Evolutionary conservation across 2,329 filamentous ascomycete genomes (phyloP), one percentile per base, ranked within the genome.

Genomic region (Trichoderma oligosporum): DNA sequence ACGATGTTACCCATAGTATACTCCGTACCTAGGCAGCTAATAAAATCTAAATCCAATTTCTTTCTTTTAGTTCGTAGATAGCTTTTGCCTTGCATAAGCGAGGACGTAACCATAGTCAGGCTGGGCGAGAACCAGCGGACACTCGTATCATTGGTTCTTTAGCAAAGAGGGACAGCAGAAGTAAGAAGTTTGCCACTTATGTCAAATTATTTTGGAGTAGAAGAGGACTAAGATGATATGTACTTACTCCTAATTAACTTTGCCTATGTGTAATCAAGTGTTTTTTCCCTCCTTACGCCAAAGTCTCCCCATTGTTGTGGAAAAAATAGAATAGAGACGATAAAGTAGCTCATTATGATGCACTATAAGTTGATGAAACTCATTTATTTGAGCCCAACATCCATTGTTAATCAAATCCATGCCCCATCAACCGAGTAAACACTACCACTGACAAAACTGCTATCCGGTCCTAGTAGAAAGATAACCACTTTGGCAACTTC

Each of bases 361-460:
- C 14, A 6, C 2, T 33, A n/a, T 2, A 24, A 8, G 12, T 6
- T 9, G 14, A 5, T 8, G 5, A 18, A 24, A 12, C 7, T 35
- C 25, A 25, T 53, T 16, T 5, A 44, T 44, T 25, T 49, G 18
- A 3, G 36, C 4, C 20, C 18, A 18, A 45, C 39, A 54, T 27
- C 18, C 11, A 20, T 14, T n/a, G 11, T 31, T 25, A 4, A 55
- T 61, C 48, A 72, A 51, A 72, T 60, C 71, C 73, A 75, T 29
- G 70, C 77, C 38, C 76, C 77, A 52, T 79, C 78, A 6, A 78
- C 75, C 22, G 70, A 70, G 57, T 79, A 79, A 36, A 72, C 65
- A 31, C 67, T 69, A 29, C 71, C 71, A n/a, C 66, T 73, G 33
- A 72, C 67, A 62, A 70, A 72, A 4, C 64, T 67, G 41, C 69